Evolutionary conservation across 805 yeast species (phyloP).

Genomic region (Candida ulmi): DNA sequence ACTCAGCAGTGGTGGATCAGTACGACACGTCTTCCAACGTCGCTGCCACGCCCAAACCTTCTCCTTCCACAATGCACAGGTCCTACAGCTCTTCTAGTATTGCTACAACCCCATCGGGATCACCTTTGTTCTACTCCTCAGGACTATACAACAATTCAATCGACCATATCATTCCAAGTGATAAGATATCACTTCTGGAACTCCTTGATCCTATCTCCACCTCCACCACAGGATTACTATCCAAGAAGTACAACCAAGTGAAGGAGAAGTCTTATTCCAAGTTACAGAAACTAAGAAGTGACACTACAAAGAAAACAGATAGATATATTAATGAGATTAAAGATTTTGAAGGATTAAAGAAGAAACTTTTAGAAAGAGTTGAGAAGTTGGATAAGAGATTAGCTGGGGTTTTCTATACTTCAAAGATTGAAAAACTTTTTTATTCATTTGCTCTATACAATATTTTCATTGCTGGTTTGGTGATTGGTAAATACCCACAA

Average conservation of each 20-base stretch:
- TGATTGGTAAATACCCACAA: constrained; percentile 74
- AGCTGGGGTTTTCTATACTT: constrained; percentile 32
- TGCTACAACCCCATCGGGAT: constrained; percentile 17
- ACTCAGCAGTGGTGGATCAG: too few species aligned
- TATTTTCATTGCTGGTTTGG: constrained; percentile 65
- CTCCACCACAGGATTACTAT: constrained; percentile 13
- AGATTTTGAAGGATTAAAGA: constrained; percentile 22
- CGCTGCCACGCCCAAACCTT: neutral
- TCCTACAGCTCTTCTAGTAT: constrained; percentile 15
- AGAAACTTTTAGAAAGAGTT: constrained; percentile 23
- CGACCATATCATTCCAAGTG: constrained; percentile 18
- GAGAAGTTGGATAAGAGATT: constrained; percentile 34
- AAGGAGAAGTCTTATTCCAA: constrained; percentile 18
- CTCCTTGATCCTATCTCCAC: constrained; percentile 25
- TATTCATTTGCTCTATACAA: constrained; percentile 68
- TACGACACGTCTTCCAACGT: neutral
- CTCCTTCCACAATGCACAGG: constrained; percentile 4
- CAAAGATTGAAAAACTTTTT: constrained; percentile 69
- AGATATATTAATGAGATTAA: constrained; percentile 14
- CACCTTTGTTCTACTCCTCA: constrained; percentile 20
- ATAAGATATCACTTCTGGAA: constrained; percentile 22
- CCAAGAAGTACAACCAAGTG: constrained; percentile 21
- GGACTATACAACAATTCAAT: constrained; percentile 12
- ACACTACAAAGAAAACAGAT: constrained; percentile 14
- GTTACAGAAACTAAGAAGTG: constrained; percentile 16